Evolutionary conservation across 805 yeast genomes (phyloP).

Genomic region (Schwanniomyces pseudopolymorphus): DNA sequence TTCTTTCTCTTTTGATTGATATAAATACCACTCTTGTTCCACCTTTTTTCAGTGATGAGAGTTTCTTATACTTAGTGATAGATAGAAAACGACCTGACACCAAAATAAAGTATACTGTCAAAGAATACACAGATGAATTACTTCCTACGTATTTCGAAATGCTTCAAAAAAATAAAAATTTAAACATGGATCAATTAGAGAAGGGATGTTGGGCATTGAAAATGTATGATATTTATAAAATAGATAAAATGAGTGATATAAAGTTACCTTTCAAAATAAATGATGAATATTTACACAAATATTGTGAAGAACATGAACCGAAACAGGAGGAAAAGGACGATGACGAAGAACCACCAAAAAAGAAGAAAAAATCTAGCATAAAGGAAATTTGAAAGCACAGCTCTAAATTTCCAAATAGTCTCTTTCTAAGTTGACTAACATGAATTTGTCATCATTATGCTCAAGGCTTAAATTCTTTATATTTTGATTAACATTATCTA

Average conservation of each 20-base stretch:
- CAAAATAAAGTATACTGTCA: slow-evolving; percentile 41
- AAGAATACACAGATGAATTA: slow-evolving; percentile 41
- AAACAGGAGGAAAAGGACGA: slow-evolving; percentile 1
- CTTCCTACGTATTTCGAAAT: slow-evolving; percentile 22
- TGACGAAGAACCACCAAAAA: slow-evolving; percentile 3
- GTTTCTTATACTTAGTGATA: slow-evolving; percentile 35
- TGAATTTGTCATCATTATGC: slow-evolving; percentile 31
- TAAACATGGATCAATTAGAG: slow-evolving; percentile 21
- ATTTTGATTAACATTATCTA: slow-evolving; percentile 29
- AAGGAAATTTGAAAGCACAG: neutral
- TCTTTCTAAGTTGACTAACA: slow-evolving; percentile 36
- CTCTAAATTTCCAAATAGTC: slow-evolving; percentile 29
- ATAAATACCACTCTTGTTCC: slow-evolving; percentile 25
- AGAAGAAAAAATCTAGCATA: slow-evolving; percentile 2
- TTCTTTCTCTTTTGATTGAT: slow-evolving; percentile 32
- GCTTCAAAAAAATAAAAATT: slow-evolving; percentile 2
- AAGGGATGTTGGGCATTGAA: slow-evolving; percentile 41
- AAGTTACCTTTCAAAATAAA: slow-evolving; percentile 18
- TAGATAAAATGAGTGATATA: slow-evolving; percentile 23
- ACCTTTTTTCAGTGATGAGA: slow-evolving; percentile 52
- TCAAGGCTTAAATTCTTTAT: slow-evolving; percentile 27
- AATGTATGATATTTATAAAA: slow-evolving; percentile 22
- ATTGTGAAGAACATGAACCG: slow-evolving; percentile 1
- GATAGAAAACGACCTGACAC: slow-evolving; percentile 19
- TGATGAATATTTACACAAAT: slow-evolving; percentile 8